These are phyloP conservation scores for Adiantum capillusveneris DNA, from an alignment of 75 land plant genomes.

Conservation along the genomic window DNA sequence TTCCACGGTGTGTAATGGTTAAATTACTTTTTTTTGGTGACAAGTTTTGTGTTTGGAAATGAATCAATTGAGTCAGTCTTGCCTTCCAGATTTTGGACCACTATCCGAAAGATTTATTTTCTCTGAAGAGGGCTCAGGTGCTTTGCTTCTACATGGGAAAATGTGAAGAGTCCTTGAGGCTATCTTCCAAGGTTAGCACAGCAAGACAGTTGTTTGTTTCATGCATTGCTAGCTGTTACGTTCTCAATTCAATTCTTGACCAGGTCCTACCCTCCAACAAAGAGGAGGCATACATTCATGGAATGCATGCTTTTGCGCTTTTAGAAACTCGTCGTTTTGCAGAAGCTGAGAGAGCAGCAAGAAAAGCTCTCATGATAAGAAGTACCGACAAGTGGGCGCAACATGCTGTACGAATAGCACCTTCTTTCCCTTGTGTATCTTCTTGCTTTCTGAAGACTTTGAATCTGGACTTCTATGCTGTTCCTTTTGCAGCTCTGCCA, in stretches of 20 bases:
- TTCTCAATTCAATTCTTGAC: not conserved
- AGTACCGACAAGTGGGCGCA: constrained; percentile 77
- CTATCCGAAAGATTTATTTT: constrained; percentile 74
- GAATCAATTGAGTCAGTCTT: too few relatives aligned
- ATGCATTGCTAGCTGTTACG: not conserved
- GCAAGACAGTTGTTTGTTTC: not conserved
- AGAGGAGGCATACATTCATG: constrained; percentile 57
- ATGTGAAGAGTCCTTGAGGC: constrained; percentile 49
- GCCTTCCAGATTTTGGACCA: constrained; percentile 52
- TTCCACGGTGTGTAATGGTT: constrained; percentile 39
- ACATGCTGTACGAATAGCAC: constrained; percentile 57
- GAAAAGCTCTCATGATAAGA: constrained; percentile 56
- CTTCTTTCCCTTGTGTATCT: not conserved
- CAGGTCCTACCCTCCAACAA: constrained; percentile 65
- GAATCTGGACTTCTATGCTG: not conserved
- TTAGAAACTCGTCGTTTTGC: constrained; percentile 68
- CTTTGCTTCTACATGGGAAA: constrained; percentile 83
- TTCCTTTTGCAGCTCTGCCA: constrained; percentile 75
- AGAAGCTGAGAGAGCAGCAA: constrained; percentile 83
- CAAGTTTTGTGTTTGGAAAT: not conserved
- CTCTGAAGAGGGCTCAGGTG: constrained; percentile 76
- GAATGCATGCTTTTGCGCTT: constrained; percentile 91
- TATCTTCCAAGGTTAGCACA: constrained; percentile 54
- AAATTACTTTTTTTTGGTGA: not conserved
- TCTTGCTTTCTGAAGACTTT: not conserved